phyloP scores from a whole-genome alignment of 2,329 filamentous ascomycete genomes.

The Xylariaceae sp. region DNA sequence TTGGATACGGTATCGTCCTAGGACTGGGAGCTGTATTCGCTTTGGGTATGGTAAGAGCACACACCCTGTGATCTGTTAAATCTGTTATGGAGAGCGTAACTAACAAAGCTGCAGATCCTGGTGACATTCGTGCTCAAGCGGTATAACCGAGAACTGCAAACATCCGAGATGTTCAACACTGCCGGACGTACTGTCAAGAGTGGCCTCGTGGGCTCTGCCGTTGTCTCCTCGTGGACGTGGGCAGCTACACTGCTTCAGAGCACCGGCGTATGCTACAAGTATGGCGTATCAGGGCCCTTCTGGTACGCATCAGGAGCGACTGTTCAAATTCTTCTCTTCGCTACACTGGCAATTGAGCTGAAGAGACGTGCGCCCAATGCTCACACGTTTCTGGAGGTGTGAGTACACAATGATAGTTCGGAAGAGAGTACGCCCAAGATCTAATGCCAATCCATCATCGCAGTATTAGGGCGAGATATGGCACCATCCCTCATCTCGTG shows the following conservation, averaged over 20 bases:
- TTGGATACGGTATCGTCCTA: slow-evolving; percentile 74
- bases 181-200: slow-evolving; percentile 86
- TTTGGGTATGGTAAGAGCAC: slow-evolving; percentile 55
- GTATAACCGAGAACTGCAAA: slow-evolving; percentile 66
- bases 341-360: slow-evolving; percentile 83
- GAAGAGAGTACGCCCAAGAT: background rate
- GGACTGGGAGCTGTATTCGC: slow-evolving; percentile 72
- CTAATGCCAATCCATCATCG: background rate
- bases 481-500: slow-evolving; percentile 60
- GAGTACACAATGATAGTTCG: slow-evolving; percentile 5
- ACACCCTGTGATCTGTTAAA: background rate
- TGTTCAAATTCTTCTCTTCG: slow-evolving; percentile 84
- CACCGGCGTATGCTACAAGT: slow-evolving; percentile 77
- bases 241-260: slow-evolving; percentile 78
- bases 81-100: background rate
- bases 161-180: slow-evolving; percentile 88
- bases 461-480: slow-evolving; percentile 27
- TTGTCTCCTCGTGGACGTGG: slow-evolving; percentile 95
- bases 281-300: slow-evolving; percentile 60
- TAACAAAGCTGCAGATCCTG: slow-evolving; percentile 42
- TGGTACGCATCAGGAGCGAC: slow-evolving; percentile 60
- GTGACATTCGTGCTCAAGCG: slow-evolving; percentile 68
- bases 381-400: slow-evolving; percentile 80
- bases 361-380: slow-evolving; percentile 85
- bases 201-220: slow-evolving; percentile 79